Evolutionary conservation across 2,329 filamentous ascomycete species (phyloP), one percentile per base, ranked within the genome.

Genomic region (Remersonia thermophila): DNA sequence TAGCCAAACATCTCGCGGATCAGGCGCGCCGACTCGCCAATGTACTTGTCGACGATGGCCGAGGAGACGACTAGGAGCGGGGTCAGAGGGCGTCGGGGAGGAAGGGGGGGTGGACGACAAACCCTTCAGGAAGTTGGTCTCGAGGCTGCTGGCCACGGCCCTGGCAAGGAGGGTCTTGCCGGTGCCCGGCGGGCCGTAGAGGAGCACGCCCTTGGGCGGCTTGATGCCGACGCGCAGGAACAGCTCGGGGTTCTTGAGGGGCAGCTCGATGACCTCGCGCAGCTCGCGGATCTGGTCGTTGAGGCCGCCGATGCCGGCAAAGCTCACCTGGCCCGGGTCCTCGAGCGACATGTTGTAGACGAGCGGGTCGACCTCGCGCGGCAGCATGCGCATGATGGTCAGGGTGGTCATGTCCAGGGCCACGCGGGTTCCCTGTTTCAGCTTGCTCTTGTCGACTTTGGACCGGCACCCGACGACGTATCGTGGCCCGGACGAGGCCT

Each of bases 331-430:
- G 5, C 91, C 91, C 0, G 91, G 91, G 57, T 98, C 91, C 61
- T 98, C 91, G 51, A 98, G 65, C 14, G 91, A 98, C 91, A 98
- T 98, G 70, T 98, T 98, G 74, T 98, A 98, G 50, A 98, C 91
- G 49, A 98, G 71, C 14, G 91, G 91, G 56, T 98, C 91, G 56
- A 98, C 93, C 67, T 98, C 91, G 59, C 91, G 82, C 41, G 91
- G 93, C 32, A 98, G 72, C 91, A 98, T 98, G 55, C 91, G 84
- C 91, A 98, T 98, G 62, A 98, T 98, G 42, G 91, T 98, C 50
- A 98, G 81, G 14, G 91, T 98, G 35, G 91, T 98, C 91, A 98
- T 98, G 56, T 98, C 91, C 41, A 98, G 79, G 25, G 91, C 89
- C 37, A 98, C 91, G 55, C 91, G 84, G 18, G 89, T 95, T 52